Evolutionary conservation across 2,329 filamentous ascomycete genomes (phyloP).

Genomic region (Cercospora sp.): DNA sequence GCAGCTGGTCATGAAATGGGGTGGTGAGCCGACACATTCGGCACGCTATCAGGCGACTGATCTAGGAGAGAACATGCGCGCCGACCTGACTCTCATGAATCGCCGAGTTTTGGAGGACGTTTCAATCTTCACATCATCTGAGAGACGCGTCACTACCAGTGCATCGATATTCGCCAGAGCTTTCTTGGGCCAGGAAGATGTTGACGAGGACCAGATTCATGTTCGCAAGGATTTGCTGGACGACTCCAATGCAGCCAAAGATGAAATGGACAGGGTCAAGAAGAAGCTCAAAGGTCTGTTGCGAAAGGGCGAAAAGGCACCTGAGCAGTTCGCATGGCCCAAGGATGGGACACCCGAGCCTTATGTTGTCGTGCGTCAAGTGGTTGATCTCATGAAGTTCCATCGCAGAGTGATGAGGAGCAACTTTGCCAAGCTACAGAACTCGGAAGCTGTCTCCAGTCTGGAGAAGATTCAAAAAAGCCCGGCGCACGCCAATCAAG

Average conservation of each 20-base stretch:
- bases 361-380: slow-evolving; percentile 84
- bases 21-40: slow-evolving; percentile 95
- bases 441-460: slow-evolving; percentile 62
- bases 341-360: slow-evolving; percentile 88
- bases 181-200: slow-evolving; percentile 83
- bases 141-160: slow-evolving; percentile 89
- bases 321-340: slow-evolving; percentile 97
- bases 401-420: slow-evolving; percentile 92
- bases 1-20: slow-evolving; percentile 98
- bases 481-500: slow-evolving; percentile 51
- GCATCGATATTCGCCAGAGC: slow-evolving; percentile 93
- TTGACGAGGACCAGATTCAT: slow-evolving; percentile 81
- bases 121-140: slow-evolving; percentile 91
- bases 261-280: slow-evolving; percentile 99
- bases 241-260: slow-evolving; percentile 96
- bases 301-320: slow-evolving; percentile 87
- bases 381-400: slow-evolving; percentile 97
- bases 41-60: slow-evolving; percentile 95
- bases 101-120: slow-evolving; percentile 89
- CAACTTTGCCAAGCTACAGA: slow-evolving; percentile 77
- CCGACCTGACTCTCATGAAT: slow-evolving; percentile 90
- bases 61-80: slow-evolving; percentile 91
- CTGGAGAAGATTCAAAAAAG: slow-evolving; percentile 52
- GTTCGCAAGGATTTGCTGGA: slow-evolving; percentile 93
- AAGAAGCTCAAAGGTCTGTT: slow-evolving; percentile 96